Conservation (phyloP, 495 filamentous ascomycete genomes). For the Daldinia childiae region DNA sequence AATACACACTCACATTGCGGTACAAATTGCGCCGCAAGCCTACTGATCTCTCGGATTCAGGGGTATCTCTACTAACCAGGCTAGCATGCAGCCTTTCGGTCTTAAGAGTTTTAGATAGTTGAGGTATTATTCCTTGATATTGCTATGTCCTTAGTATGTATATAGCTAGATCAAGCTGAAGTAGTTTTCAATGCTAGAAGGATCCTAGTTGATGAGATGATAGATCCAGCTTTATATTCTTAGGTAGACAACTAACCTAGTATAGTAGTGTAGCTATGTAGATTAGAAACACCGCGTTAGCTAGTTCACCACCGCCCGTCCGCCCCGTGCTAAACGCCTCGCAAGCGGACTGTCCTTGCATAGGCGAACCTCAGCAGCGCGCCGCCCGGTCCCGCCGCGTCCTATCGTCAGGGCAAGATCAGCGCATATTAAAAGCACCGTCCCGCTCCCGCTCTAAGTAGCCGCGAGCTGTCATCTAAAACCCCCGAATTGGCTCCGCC, state of each 20-base stretch:
- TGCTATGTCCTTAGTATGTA: not conserved
- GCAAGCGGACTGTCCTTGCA: slow-evolving; percentile 26
- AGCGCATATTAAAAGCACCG: slow-evolving; percentile 15
- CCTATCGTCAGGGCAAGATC: slow-evolving; percentile 25
- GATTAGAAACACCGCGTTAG: not conserved
- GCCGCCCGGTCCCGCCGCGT: slow-evolving; percentile 20
- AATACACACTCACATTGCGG: not conserved
- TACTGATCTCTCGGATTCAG: not conserved
- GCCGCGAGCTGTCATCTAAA: slow-evolving; percentile 36
- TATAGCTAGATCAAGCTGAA: not conserved
- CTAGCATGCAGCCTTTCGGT: not conserved
- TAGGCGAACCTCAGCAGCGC: slow-evolving; percentile 13
- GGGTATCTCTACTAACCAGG: not conserved
- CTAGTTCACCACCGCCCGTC: not conserved
- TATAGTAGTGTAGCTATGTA: not conserved
- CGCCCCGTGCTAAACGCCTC: slow-evolving; percentile 3
- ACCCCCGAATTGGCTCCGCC: not conserved
- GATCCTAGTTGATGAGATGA: not conserved
- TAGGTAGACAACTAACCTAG: not conserved
- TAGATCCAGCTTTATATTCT: not conserved
- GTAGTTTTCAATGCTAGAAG: not conserved
- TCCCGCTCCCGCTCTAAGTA: slow-evolving; percentile 27
- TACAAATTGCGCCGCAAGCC: not conserved
- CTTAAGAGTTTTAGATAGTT: not conserved
- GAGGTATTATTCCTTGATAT: not conserved